phyloP scores from a whole-genome alignment of 805 yeast species.

The Nakazawaea wickerhamii region DNA sequence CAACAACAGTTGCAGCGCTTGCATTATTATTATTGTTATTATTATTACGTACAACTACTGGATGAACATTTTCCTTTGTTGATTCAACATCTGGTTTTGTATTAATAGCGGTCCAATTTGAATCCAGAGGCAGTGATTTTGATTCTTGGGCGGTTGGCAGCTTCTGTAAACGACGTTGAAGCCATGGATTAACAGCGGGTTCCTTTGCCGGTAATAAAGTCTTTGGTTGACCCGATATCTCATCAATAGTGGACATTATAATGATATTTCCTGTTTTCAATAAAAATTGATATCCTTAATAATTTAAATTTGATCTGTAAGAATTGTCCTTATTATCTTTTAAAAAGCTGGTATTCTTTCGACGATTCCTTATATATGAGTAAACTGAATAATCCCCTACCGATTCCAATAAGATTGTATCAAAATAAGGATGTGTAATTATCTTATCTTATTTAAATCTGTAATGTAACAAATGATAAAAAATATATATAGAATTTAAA shows the following conservation, averaged over 20 bases:
- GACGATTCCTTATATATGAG: no score
- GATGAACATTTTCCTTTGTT: background rate
- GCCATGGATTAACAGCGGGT: constrained; percentile 13
- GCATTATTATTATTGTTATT: background rate
- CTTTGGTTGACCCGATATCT: constrained; percentile 1
- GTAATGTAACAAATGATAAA: no score
- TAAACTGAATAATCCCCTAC: no score
- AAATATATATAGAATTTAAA: no score
- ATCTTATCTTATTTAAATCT: no score
- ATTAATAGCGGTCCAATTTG: background rate
- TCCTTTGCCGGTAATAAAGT: constrained; percentile 12
- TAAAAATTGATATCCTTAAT: no score
- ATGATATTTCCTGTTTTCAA: background rate
- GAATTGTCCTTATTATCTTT: no score
- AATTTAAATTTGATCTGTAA: no score
- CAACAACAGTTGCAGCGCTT: background rate
- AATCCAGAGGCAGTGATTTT: background rate
- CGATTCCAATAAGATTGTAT: no score
- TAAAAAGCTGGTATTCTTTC: no score
- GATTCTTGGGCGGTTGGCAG: background rate
- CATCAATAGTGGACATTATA: background rate
- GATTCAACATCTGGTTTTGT: background rate
- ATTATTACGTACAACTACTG: background rate
- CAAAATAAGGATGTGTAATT: no score
- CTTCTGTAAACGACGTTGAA: constrained; percentile 3